phyloP scores from a whole-genome alignment of 2,329 filamentous ascomycete genomes.

The Periconia digitata region DNA sequence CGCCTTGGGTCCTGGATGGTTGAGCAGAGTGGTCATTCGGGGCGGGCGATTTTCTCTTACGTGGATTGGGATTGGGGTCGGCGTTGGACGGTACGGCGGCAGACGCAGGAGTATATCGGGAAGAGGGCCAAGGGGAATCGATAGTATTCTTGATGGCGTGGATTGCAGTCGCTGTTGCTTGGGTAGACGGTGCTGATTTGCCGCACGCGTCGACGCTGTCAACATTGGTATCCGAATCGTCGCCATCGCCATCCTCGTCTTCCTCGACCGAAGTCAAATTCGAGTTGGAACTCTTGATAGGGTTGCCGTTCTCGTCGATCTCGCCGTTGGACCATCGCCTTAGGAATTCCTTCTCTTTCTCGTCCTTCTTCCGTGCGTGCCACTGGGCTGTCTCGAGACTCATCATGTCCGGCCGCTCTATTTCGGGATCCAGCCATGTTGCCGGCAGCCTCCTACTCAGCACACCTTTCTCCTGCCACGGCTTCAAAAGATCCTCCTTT shows the following conservation, averaged over 20 bases:
- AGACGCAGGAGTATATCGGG: background rate
- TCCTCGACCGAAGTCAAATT: background rate
- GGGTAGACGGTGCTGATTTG: background rate
- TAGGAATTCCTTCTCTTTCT: conserved; percentile 12
- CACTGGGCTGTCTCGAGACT: conserved; percentile 13
- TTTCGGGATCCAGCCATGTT: conserved; percentile 11
- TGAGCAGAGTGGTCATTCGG: background rate
- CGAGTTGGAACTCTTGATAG: background rate
- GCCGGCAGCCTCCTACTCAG: conserved; percentile 13
- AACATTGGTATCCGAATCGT: background rate
- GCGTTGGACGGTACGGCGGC: background rate
- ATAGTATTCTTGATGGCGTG: background rate
- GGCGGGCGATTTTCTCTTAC: background rate
- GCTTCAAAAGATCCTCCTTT: conserved; percentile 14
- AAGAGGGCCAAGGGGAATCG: no score
- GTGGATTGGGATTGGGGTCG: background rate
- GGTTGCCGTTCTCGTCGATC: conserved; percentile 22
- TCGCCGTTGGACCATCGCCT: conserved; percentile 16
- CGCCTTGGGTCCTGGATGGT: background rate
- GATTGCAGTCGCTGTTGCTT: background rate
- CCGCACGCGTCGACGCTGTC: background rate
- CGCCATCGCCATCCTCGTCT: background rate
- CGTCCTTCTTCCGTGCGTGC: conserved; percentile 14
- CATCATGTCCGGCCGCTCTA: conserved; percentile 10
- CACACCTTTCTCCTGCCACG: conserved; percentile 13